These are phyloP conservation scores for Barnettozyma hawaiiensis DNA, from an alignment of 1,139 yeast genomes.

Conservation along the genomic window DNA sequence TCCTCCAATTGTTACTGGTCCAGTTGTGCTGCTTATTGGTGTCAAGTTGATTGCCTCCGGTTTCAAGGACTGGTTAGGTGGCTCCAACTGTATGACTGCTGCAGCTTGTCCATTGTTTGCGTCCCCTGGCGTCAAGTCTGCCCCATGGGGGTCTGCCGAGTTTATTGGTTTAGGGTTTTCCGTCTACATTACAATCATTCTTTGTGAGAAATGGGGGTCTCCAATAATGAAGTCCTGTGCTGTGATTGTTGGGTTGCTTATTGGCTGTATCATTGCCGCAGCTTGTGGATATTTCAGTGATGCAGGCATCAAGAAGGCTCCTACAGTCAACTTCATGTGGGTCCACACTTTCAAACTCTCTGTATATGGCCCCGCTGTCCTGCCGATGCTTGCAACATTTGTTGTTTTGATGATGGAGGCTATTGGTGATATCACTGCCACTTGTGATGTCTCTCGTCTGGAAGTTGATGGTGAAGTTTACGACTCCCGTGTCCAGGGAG, in stretches of 20 bases:
- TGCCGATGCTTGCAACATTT: slow-evolving; percentile 83
- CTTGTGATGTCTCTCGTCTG: slow-evolving; percentile 80
- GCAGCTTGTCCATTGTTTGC: background rate
- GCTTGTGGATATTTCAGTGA: slow-evolving; percentile 80
- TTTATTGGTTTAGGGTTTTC: slow-evolving; percentile 82
- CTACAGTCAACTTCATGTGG: slow-evolving; percentile 82
- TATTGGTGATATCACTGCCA: slow-evolving; percentile 89
- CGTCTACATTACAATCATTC: slow-evolving; percentile 66
- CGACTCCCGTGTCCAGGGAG: slow-evolving; percentile 87
- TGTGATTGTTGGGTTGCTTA: slow-evolving; percentile 73
- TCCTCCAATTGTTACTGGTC: slow-evolving; percentile 90
- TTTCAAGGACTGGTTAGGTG: slow-evolving; percentile 86
- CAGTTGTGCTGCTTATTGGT: slow-evolving; percentile 83
- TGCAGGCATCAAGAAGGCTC: slow-evolving; percentile 56
- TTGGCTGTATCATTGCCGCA: slow-evolving; percentile 90
- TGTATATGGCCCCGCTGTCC: slow-evolving; percentile 76
- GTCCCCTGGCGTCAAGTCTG: slow-evolving; percentile 43
- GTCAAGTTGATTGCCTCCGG: slow-evolving; percentile 62
- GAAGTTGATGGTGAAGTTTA: slow-evolving; percentile 76
- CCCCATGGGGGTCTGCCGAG: slow-evolving; percentile 81
- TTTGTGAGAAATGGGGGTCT: slow-evolving; percentile 82
- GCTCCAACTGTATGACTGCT: slow-evolving; percentile 51
- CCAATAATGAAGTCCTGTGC: slow-evolving; percentile 94
- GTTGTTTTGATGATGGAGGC: slow-evolving; percentile 84
- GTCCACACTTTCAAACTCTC: slow-evolving; percentile 70